Conservation (phyloP, 805 yeast genomes). For the Yamadazyma akitaensis region DNA sequence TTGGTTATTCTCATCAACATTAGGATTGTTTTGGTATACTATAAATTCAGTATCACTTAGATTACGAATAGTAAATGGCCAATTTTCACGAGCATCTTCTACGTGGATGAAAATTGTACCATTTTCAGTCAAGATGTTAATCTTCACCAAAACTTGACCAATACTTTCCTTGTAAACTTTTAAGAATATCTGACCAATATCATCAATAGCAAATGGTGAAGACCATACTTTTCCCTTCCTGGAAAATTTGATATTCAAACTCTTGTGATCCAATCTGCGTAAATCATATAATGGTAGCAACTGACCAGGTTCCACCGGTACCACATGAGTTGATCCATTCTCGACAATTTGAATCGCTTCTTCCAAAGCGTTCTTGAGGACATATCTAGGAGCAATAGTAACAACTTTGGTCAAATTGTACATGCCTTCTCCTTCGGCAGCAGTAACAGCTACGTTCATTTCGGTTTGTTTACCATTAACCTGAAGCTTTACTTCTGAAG, state of each 20-base stretch:
- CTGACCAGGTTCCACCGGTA: slow-evolving; percentile 45
- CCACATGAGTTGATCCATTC: slow-evolving; percentile 56
- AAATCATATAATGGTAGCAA: slow-evolving; percentile 62
- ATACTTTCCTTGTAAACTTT: slow-evolving; percentile 62
- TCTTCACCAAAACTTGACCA: slow-evolving; percentile 67
- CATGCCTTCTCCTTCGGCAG: slow-evolving; percentile 82
- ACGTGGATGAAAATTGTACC: slow-evolving; percentile 79
- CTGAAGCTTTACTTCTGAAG: slow-evolving; percentile 50
- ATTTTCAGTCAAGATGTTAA: slow-evolving; percentile 72
- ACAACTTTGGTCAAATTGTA: slow-evolving; percentile 75
- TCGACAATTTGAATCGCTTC: slow-evolving; percentile 61
- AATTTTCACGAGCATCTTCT: slow-evolving; percentile 65
- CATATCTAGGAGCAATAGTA: slow-evolving; percentile 77
- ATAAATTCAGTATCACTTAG: slow-evolving; percentile 84
- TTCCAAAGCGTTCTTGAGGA: slow-evolving; percentile 60
- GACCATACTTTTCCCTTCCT: slow-evolving; percentile 71
- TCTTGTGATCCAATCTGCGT: slow-evolving; percentile 54
- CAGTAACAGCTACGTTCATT: slow-evolving; percentile 69
- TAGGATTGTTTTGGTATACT: slow-evolving; percentile 83
- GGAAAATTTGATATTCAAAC: slow-evolving; percentile 55
- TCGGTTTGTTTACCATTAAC: slow-evolving; percentile 53
- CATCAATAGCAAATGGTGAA: slow-evolving; percentile 79
- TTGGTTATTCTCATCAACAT: slow-evolving; percentile 59
- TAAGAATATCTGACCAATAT: slow-evolving; percentile 76
- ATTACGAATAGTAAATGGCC: slow-evolving; percentile 94